These are phyloP conservation scores for Phallus indusiatus DNA, from an alignment of 768 basidiomycete genomes.

Conservation along the genomic window DNA sequence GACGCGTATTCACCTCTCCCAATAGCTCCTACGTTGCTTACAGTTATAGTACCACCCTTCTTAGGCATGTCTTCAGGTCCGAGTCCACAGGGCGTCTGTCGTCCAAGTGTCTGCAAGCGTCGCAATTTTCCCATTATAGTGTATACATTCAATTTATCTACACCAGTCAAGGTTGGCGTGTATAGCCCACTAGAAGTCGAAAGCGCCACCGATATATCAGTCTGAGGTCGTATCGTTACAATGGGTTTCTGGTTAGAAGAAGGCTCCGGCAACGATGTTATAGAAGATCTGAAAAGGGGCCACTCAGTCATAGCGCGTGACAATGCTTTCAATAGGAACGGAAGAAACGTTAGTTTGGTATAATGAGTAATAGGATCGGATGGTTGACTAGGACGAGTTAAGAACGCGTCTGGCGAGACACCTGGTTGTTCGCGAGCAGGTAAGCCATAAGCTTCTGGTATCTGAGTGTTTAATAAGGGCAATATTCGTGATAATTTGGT, in stretches of 20 bases:
- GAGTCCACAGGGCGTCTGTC: constrained; percentile 57
- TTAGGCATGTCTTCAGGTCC: constrained; percentile 61
- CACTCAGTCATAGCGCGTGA: constrained; percentile 73
- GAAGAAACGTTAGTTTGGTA: constrained; percentile 68
- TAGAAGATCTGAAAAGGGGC: constrained; percentile 74
- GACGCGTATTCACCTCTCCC: constrained; percentile 61
- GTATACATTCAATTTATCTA: constrained; percentile 49
- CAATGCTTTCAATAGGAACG: constrained; percentile 75
- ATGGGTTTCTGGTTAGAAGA: constrained; percentile 40
- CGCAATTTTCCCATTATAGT: constrained; percentile 50
- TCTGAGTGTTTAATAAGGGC: constrained; percentile 55
- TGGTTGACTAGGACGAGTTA: neutral
- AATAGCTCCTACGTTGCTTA: constrained; percentile 78
- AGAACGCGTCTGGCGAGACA: constrained; percentile 10
- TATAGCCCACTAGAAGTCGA: constrained; percentile 79
- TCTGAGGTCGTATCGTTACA: constrained; percentile 59
- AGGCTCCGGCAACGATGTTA: constrained; percentile 34
- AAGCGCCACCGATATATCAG: constrained; percentile 70
- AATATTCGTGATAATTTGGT: constrained; percentile 57
- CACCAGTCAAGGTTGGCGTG: constrained; percentile 58
- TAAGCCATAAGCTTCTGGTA: constrained; percentile 45
- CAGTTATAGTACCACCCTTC: constrained; percentile 68
- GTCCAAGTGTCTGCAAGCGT: constrained; percentile 53
- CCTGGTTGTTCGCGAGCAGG: constrained; percentile 32
- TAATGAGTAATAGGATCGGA: constrained; percentile 39